Evolutionary conservation across 139 green algal genomes (phyloP).

Genomic region (Mychonastes homosphaera): DNA sequence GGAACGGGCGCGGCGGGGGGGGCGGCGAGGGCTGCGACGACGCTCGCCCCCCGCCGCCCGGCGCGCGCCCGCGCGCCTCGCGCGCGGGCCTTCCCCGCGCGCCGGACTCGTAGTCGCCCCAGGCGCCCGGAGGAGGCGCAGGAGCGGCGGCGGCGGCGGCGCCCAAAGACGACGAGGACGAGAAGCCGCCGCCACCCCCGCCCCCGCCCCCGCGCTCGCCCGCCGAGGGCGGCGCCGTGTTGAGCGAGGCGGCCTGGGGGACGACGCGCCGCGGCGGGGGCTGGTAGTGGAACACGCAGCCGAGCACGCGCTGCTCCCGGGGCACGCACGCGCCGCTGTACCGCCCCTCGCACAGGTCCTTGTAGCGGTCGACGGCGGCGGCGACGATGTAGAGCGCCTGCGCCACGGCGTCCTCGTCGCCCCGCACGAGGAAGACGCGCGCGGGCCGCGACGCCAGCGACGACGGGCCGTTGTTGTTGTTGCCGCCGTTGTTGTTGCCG

Average conservation of each 20-base stretch:
- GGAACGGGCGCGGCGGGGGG: too few species aligned
- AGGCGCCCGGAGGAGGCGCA: too few species aligned
- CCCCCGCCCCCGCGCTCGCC: too few species aligned
- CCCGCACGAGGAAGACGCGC: conserved; percentile 28
- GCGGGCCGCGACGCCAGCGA: background rate
- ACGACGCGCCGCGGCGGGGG: conserved; percentile 66
- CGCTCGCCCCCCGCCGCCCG: too few species aligned
- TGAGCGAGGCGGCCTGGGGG: conserved; percentile 61
- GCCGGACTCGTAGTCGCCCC: too few species aligned
- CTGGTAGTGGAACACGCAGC: conserved; percentile 80
- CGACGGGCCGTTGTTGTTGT: background rate
- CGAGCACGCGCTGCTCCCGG: conserved; percentile 58
- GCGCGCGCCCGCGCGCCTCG: too few species aligned
- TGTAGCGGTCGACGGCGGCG: conserved; percentile 75
- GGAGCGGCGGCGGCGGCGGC: too few species aligned
- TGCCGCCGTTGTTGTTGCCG: background rate
- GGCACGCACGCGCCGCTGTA: conserved; percentile 53
- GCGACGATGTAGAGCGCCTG: conserved; percentile 55
- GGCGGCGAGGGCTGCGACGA: too few species aligned
- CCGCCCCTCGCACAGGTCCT: conserved; percentile 73
- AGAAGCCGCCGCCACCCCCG: too few species aligned
- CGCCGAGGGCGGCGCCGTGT: too few species aligned
- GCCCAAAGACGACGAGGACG: too few species aligned
- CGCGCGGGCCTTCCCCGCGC: too few species aligned
- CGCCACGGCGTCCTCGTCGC: conserved; percentile 23